These are phyloP conservation scores for Septoria linicola DNA, from an alignment of 2,329 filamentous ascomycete species.

Conservation along the genomic window DNA sequence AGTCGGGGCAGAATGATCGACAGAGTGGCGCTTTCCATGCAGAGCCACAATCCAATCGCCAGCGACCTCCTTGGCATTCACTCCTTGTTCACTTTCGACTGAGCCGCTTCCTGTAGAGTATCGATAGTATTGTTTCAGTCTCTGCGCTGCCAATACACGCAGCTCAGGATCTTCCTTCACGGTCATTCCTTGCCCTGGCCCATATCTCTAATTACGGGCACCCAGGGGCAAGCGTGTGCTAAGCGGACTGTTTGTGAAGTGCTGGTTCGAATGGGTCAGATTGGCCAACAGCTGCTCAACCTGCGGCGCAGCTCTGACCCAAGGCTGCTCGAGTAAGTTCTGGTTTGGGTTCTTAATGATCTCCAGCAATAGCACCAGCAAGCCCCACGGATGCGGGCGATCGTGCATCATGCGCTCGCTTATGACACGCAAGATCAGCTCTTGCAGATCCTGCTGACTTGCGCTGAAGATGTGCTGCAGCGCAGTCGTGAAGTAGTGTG, in stretches of 20 bases:
- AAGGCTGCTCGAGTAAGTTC: slow-evolving; percentile 87
- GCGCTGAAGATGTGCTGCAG: slow-evolving; percentile 76
- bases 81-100: no score
- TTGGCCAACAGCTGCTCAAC: slow-evolving; percentile 49
- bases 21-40: no score
- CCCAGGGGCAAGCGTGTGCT: slow-evolving; percentile 22
- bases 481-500: slow-evolving; percentile 86
- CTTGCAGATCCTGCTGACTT: slow-evolving; percentile 70
- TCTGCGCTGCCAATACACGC: neutral
- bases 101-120: no score
- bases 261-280: slow-evolving; percentile 5
- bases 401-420: slow-evolving; percentile 84
- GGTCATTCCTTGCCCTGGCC: neutral
- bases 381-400: slow-evolving; percentile 92
- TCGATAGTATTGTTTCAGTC: neutral
- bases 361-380: slow-evolving; percentile 84
- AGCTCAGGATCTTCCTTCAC: neutral
- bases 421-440: slow-evolving; percentile 86
- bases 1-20: no score
- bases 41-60: no score
- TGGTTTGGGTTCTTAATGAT: slow-evolving; percentile 88
- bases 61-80: no score
- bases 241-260: slow-evolving; percentile 34
- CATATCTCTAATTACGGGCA: slow-evolving; percentile 10
- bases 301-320: slow-evolving; percentile 86